Percentiles rank a stretch among this genome's conserved stretches.
Conservation (phyloP, 768 basidiomycete genomes). For the Xerocomus spinulosus region DNA sequence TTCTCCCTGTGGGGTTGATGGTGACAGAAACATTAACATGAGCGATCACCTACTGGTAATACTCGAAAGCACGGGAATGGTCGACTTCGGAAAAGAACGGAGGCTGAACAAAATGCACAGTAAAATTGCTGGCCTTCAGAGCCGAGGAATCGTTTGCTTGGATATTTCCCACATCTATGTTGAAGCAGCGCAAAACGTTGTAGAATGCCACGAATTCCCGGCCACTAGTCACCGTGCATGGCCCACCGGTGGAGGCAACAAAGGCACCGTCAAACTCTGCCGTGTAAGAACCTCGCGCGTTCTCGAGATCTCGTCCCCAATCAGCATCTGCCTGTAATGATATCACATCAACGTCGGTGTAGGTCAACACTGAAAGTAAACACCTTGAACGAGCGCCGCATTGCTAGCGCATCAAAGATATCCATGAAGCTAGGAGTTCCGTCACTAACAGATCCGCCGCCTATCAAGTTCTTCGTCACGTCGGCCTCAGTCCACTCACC, state of each 20-base stretch:
- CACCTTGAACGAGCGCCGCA: too few species aligned
- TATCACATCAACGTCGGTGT: too few species aligned
- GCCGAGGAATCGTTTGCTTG: not conserved
- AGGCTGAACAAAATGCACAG: not conserved
- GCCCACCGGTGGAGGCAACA: too few species aligned
- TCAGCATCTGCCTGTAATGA: too few species aligned
- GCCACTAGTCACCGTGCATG: not conserved
- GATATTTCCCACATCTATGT: not conserved
- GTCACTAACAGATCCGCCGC: too few species aligned
- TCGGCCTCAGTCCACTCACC: too few species aligned
- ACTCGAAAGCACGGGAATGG: not conserved
- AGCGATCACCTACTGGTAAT: not conserved
- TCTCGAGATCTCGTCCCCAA: too few species aligned
- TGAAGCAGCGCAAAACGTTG: not conserved
- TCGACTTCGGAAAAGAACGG: not conserved
- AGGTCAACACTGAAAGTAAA: too few species aligned
- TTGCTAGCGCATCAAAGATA: too few species aligned
- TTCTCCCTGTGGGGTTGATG: not conserved
- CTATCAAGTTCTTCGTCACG: too few species aligned
- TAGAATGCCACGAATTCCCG: not conserved
- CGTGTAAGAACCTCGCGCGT: not conserved
- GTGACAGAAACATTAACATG: not conserved
- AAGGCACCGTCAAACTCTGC: not conserved
- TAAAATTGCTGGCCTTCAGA: not conserved
- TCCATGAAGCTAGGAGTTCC: too few species aligned